Evolutionary conservation across 2,329 filamentous ascomycete genomes (phyloP).

Genomic region (Penicillium aurantiogriseum): DNA sequence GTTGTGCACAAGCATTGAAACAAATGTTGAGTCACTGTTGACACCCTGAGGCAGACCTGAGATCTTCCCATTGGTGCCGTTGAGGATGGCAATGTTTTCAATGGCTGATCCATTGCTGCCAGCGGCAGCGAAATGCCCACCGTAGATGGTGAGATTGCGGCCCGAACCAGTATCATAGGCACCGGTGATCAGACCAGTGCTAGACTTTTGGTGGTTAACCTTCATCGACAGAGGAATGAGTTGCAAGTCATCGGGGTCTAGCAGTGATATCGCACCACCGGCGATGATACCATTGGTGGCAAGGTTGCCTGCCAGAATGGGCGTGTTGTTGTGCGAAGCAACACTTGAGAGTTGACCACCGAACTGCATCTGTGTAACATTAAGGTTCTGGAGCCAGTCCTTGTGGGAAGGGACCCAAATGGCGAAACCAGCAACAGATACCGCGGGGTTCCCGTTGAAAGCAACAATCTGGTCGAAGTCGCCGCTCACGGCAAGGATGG

Average conservation of each 20-base stretch:
- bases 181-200: conserved; percentile 62
- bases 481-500: conserved; percentile 76
- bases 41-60: conserved; percentile 66
- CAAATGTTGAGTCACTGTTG: conserved; percentile 70
- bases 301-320: conserved; percentile 81
- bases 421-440: conserved; percentile 72
- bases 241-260: conserved; percentile 37
- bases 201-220: conserved; percentile 37
- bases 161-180: conserved; percentile 69
- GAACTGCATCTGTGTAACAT: conserved; percentile 63
- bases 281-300: conserved; percentile 71
- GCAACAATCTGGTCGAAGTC: conserved; percentile 70
- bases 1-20: conserved; percentile 65
- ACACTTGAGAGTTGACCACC: conserved; percentile 71
- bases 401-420: conserved; percentile 83
- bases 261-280: conserved; percentile 69
- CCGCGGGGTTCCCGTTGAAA: conserved; percentile 61
- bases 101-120: conserved; percentile 68
- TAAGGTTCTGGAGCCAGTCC: conserved; percentile 85
- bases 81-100: conserved; percentile 78
- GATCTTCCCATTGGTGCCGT: conserved; percentile 68
- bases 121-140: conserved; percentile 76
- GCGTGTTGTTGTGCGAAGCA: conserved; percentile 56
- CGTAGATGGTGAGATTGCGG: conserved; percentile 81
- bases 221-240: conserved; percentile 51